A percentile compares a stretch with the other conserved stretches of the same genome.
Conservation (phyloP, 352 stramenopile species). For the Pythium aquatile region DNA sequence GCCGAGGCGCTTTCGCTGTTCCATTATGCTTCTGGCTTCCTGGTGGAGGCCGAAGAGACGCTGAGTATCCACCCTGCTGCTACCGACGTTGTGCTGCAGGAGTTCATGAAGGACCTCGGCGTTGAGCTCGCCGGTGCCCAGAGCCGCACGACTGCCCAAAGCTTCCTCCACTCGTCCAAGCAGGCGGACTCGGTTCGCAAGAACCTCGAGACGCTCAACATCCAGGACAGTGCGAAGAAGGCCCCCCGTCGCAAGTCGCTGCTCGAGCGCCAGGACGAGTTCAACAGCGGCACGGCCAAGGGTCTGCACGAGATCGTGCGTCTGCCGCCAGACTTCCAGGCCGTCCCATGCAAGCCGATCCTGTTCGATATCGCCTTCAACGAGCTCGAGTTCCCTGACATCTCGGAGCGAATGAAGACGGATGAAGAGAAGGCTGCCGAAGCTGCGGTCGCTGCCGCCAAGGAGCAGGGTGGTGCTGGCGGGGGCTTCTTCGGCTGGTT, state of each 20-base stretch:
- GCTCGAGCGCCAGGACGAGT: constrained; percentile 58
- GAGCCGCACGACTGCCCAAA: constrained; percentile 69
- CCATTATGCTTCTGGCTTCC: constrained; percentile 64
- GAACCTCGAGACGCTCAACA: constrained; percentile 60
- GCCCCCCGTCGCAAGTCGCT: constrained; percentile 34
- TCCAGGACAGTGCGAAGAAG: constrained; percentile 34
- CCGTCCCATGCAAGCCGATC: constrained; percentile 74
- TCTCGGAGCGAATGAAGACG: constrained; percentile 73
- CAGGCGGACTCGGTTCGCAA: constrained; percentile 56
- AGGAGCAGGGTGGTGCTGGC: constrained; percentile 30
- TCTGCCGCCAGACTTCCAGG: constrained; percentile 60
- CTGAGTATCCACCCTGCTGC: constrained; percentile 53
- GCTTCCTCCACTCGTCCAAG: constrained; percentile 63
- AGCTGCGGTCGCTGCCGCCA: constrained; percentile 31
- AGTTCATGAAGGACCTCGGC: constrained; percentile 57
- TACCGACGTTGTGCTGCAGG: constrained; percentile 59
- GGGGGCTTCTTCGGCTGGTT: constrained; percentile 80
- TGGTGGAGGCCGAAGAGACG: constrained; percentile 59
- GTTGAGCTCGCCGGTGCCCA: constrained; percentile 62
- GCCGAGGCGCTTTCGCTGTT: constrained; percentile 67
- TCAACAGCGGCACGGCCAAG: constrained; percentile 43
- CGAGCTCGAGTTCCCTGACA: constrained; percentile 76
- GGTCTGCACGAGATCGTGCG: constrained; percentile 62
- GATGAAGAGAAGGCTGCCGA: constrained; percentile 70
- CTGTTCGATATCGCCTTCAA: constrained; percentile 84